These are phyloP conservation scores for Macrolepiota fuliginosa DNA, from an alignment of 768 basidiomycete genomes.

Conservation along the genomic window DNA sequence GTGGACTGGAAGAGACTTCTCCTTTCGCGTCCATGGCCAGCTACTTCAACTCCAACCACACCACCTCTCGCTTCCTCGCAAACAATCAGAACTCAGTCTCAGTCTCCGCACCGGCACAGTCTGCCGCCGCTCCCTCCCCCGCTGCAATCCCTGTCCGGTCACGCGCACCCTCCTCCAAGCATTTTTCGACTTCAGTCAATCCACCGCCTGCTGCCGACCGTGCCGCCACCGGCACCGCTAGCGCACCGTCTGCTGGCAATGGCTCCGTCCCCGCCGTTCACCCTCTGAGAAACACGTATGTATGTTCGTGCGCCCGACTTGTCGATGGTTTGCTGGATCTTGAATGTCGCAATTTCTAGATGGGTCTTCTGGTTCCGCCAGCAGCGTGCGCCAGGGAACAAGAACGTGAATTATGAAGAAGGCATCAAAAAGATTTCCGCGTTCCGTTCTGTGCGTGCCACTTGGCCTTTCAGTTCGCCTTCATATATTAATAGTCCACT, in stretches of 20 bases:
- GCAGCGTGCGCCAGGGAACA: conserved; percentile 86
- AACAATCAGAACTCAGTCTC: conserved; percentile 29
- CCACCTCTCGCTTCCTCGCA: conserved; percentile 67
- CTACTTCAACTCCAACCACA: conserved; percentile 84
- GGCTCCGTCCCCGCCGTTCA: conserved; percentile 44
- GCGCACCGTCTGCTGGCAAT: conserved; percentile 28
- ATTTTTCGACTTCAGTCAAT: conserved; percentile 54
- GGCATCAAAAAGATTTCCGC: conserved; percentile 91
- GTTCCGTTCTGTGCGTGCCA: conserved; percentile 72
- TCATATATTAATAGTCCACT: conserved; percentile 10
- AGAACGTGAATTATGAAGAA: conserved; percentile 89
- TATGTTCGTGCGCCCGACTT: conserved; percentile 46
- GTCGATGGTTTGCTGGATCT: conserved; percentile 21
- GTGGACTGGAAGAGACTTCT: conserved; percentile 4
- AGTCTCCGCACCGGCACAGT: conserved; percentile 14
- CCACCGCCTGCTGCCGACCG: conserved; percentile 34
- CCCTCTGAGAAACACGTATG: conserved; percentile 87
- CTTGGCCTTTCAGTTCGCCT: neutral
- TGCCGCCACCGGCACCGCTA: conserved; percentile 19
- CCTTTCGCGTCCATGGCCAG: conserved; percentile 32
- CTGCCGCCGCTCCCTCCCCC: conserved; percentile 15
- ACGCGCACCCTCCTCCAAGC: conserved; percentile 62
- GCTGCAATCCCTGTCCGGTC: conserved; percentile 31
- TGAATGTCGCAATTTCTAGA: conserved; percentile 35
- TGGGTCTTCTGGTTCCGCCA: conserved; percentile 95